Percentiles rank a stretch among this genome's conserved stretches.
Evolutionary conservation across 2,329 filamentous ascomycete species (phyloP).

Genomic region (Nemania diffusa): DNA sequence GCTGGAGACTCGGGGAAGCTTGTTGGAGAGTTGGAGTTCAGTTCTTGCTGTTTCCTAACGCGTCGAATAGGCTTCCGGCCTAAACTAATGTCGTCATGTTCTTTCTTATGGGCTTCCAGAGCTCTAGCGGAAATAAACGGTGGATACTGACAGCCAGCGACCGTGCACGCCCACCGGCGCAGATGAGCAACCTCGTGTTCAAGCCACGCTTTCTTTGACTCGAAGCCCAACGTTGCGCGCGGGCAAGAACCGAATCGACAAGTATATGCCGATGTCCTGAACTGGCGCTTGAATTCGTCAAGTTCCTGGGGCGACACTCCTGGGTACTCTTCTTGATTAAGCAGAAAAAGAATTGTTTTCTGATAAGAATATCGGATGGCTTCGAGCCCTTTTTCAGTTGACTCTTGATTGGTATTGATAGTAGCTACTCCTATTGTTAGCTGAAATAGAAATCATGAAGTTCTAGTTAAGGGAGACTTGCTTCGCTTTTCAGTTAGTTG

Average conservation of each 20-base stretch:
- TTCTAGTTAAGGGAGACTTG: background rate
- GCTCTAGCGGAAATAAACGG: conserved; percentile 1
- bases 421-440: background rate
- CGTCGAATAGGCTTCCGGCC: background rate
- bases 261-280: conserved; percentile 14
- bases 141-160: conserved; percentile 2
- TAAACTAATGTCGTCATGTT: background rate
- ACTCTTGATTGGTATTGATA: background rate
- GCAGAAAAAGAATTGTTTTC: conserved; percentile 1
- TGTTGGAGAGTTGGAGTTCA: too few relatives aligned
- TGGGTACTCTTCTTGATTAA: conserved; percentile 6
- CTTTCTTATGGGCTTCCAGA: background rate
- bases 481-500: background rate
- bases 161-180: background rate
- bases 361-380: conserved; percentile 11
- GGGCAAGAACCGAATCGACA: conserved; percentile 11
- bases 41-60: too few relatives aligned
- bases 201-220: background rate
- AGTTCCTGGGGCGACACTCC: conserved; percentile 10
- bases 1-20: too few relatives aligned
- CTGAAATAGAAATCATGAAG: background rate
- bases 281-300: conserved; percentile 10
- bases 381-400: background rate
- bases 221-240: conserved; percentile 9
- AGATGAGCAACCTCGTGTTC: background rate